These are phyloP conservation scores for Carallia pectinifolia DNA, from an alignment of 345 rosid species.

Conservation along the genomic window DNA sequence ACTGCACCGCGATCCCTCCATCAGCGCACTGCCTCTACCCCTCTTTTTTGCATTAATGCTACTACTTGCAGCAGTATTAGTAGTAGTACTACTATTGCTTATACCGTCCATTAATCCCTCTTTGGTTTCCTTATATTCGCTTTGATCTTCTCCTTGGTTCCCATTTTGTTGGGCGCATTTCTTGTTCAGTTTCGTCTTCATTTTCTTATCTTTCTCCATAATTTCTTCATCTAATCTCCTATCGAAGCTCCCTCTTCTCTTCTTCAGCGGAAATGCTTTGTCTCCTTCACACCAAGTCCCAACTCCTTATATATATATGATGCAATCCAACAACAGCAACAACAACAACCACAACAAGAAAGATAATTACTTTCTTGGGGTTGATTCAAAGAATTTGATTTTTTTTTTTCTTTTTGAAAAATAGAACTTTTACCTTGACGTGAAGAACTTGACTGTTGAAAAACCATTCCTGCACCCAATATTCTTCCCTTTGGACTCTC, in stretches of 20 bases:
- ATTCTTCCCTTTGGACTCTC: constrained; percentile 27
- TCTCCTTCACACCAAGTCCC: constrained; percentile 46
- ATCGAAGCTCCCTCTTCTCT: constrained; percentile 50
- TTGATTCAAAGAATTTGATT: background rate
- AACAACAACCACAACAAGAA: background rate
- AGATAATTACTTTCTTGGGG: background rate
- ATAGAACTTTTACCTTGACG: constrained; percentile 43
- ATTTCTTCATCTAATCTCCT: constrained; percentile 15
- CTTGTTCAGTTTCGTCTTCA: constrained; percentile 48
- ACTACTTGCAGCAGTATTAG: background rate
- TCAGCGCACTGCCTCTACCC: constrained; percentile 47
- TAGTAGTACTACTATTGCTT: background rate
- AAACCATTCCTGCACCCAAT: constrained; percentile 37
- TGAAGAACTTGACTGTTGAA: constrained; percentile 27
- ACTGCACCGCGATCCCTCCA: constrained; percentile 94
- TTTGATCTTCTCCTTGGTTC: constrained; percentile 6
- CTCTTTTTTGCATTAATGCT: constrained; percentile 41
- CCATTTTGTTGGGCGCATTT: constrained; percentile 16
- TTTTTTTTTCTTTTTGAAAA: background rate
- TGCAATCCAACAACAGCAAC: constrained; percentile 23
- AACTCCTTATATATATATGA: constrained; percentile 26
- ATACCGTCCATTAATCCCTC: background rate
- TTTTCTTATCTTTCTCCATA: constrained; percentile 27
- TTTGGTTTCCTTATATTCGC: background rate
- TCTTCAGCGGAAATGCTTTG: constrained; percentile 50